These are phyloP conservation scores for Neocatenulostroma microsporum DNA, from an alignment of 2,329 filamentous ascomycete species.

Conservation along the genomic window DNA sequence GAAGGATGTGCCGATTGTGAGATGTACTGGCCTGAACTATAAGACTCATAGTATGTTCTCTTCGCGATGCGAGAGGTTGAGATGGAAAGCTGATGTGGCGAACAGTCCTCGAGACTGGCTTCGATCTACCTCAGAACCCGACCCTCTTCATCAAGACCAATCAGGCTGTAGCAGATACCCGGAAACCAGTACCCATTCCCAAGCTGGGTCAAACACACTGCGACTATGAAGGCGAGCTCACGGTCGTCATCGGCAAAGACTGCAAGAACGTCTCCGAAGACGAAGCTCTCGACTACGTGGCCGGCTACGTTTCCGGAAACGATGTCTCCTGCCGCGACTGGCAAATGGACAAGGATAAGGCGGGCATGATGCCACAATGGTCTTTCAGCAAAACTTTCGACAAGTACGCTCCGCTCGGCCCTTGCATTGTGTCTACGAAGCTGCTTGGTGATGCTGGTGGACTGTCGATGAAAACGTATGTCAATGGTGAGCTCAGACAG, in stretches of 20 bases:
- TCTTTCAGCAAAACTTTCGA: constrained; percentile 53
- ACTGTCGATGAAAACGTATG: constrained; percentile 39
- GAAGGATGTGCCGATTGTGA: constrained; percentile 48
- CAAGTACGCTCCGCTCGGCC: constrained; percentile 48
- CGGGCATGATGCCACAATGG: constrained; percentile 50
- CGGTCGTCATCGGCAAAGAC: constrained; percentile 62
- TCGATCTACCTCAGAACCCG: constrained; percentile 63
- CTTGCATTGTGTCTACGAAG: constrained; percentile 37
- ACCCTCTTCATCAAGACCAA: constrained; percentile 67
- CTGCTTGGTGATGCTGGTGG: constrained; percentile 38
- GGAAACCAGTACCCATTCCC: constrained; percentile 59
- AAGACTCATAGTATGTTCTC: constrained; percentile 45
- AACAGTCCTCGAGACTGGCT: constrained; percentile 42
- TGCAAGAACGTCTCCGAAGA: constrained; percentile 58
- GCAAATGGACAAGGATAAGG: constrained; percentile 29
- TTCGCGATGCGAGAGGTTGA: background rate
- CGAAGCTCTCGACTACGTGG: constrained; percentile 59
- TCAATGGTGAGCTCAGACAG: constrained; percentile 48
- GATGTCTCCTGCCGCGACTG: constrained; percentile 75
- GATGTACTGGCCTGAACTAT: constrained; percentile 55
- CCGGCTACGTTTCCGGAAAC: constrained; percentile 69
- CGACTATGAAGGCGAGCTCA: constrained; percentile 76
- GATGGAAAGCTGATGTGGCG: too few relatives aligned
- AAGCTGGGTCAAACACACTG: constrained; percentile 57
- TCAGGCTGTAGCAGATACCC: constrained; percentile 58